Evolutionary conservation across 1,284 basidiomycete species (phyloP).

Genomic region (Pholiota adiposa): DNA sequence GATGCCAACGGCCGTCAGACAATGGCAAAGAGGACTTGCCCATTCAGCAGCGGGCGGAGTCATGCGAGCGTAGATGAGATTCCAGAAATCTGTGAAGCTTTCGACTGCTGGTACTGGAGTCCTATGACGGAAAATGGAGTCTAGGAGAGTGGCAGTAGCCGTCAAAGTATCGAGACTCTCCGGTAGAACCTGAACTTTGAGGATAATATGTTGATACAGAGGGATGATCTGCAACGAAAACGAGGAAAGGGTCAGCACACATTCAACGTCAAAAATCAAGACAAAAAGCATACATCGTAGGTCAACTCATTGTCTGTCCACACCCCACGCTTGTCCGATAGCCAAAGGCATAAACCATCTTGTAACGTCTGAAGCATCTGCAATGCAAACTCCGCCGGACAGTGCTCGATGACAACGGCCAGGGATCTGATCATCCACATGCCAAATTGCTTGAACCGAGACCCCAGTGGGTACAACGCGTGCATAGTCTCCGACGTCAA

Average conservation of each 20-base stretch:
- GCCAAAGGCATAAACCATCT: conserved; percentile 64
- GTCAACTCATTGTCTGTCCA: conserved; percentile 58
- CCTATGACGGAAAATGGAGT: conserved; percentile 56
- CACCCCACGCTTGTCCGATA: conserved; percentile 57
- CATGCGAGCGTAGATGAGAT: conserved; percentile 42
- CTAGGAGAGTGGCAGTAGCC: conserved; percentile 50
- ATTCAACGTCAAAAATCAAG: neutral
- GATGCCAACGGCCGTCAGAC: conserved; percentile 32
- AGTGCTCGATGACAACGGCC: conserved; percentile 53
- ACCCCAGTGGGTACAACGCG: conserved; percentile 69
- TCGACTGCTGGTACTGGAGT: conserved; percentile 41
- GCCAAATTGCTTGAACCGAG: conserved; percentile 51
- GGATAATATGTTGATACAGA: conserved; percentile 60
- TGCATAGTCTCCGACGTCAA: conserved; percentile 62
- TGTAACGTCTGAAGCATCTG: conserved; percentile 51
- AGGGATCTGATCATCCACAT: conserved; percentile 67
- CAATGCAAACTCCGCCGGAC: conserved; percentile 50
- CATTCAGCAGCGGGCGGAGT: conserved; percentile 51
- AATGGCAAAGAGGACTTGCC: conserved; percentile 50
- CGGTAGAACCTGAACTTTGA: conserved; percentile 51
- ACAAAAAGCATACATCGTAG: conserved; percentile 51
- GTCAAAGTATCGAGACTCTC: conserved; percentile 42
- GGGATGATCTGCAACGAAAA: conserved; percentile 49
- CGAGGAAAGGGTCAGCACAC: too few species aligned
- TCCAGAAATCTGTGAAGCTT: conserved; percentile 66